Base-by-base conservation (phyloP, 148 eudicot genomes). In the Persicaria tinctoria region DNA sequence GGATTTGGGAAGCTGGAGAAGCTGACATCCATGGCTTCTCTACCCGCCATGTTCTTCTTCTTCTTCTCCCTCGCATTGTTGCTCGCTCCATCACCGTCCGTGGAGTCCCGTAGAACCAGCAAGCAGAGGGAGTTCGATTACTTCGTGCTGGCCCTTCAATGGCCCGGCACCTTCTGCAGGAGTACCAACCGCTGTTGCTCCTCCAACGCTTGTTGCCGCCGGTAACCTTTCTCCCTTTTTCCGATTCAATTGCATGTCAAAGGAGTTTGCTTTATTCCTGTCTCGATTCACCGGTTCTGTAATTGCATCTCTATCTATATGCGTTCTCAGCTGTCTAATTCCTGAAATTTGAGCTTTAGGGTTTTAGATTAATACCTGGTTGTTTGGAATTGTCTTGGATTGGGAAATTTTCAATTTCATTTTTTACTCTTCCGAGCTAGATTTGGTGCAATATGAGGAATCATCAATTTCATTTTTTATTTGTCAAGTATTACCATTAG, bases 101-200 rank as follows among this genome's bases (percentile, higher is more conserved):
- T 13, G 8, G 70, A 66, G 70, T 41, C 47, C 18, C 70, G 70
- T 66, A 12, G 70, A 66, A 66, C 70, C 32, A 76, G 72, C 47
- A 76, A 82, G 11, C 88, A 81, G 75, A 82, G 98, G 16, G 97
- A 92, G 77, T 92, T 95, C 55, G 98, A 95, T 89, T 95, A 86
- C 84, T 95, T 92, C 83, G 76, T 32, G 12, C 77, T 95, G 32
- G 80, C 96, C 79, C 86, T 95, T 46, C 96, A 86, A 81, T 95
- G 98, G 98, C 98, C 98, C 0, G 89, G 91, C 20, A 90, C 98
- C 20, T 73, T 73, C 59, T 95, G 98, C 70, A 87, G 79, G 53
- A 71, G 51, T 4, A 82, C 93, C 51, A 80, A 59, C 70, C 81
- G 82, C 62, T 95, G 98, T 51, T 95, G 98, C 68, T 59, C 84